Base-by-base conservation (phyloP, 768 basidiomycete genomes). In the Suillus occidentalis region DNA sequence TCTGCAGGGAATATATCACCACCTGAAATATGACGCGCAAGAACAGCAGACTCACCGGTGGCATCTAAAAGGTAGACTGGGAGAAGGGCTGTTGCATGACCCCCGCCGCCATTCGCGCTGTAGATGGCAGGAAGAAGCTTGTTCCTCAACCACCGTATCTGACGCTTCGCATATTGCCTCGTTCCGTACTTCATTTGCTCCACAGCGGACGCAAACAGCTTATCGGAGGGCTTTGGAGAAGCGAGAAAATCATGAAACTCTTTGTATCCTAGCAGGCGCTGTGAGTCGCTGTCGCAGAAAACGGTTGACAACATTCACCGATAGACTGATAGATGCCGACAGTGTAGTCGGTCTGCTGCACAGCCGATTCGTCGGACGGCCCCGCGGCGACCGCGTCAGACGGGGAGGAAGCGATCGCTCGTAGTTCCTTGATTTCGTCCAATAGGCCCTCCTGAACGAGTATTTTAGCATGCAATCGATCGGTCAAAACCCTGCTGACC, bases 281-380 rank as follows among this genome's bases (percentile, higher is more conserved):
- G 36, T 63, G 62, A 67, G 66, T n/a, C 53, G 45, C 47, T 39
- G 22, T 31, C 22, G 53, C 20, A 42, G 39, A 31, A 37, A 10
- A 57, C 61, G 55, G 25, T 60, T 70, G 47, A 45, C 20, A 4
- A 49, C 8, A 43, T 76, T 50, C 71, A 91, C 96, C 97, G 65
- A 99, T 99, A 0, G 94, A 87, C 74, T 99, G 97, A 76, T 92
- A 98, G 63, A 99, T 91, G 1, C 97, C 97, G 12, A 89, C 76
- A 0, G 92, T 92, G 70, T 87, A 90, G 72, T 95, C 85, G 25
- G 57, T 58, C n/a, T 75, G 65, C 14, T 66, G 60, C 14, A 66
- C 62, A 39, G 68, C 61, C 0, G 39, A 36, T 40, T 42, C 18
- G 22, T 63, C 43, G 18, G 25, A 39, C 2, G 49, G 62, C 8